Evolutionary conservation across 768 basidiomycete species (phyloP), one percentile per base, ranked within the genome.

Genomic region (Lactarius hengduanensis): DNA sequence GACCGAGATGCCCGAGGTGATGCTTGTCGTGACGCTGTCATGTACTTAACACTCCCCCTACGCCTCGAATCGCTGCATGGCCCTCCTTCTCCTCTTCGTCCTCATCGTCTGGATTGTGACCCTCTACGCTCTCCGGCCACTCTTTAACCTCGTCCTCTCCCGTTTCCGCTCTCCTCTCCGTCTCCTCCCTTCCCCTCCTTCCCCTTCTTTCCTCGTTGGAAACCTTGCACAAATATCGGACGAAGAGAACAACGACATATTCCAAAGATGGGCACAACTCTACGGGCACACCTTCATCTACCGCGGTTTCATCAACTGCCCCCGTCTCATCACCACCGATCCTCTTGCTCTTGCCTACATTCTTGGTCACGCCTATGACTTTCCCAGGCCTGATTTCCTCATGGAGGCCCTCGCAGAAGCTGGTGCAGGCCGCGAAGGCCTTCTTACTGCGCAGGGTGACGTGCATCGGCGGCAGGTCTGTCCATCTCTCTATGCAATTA

Each of bases 371-470:
- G 79, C 84, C 0, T 84, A 87, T 66, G 78, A 83, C 63, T 86
- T 84, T 71, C 86, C 83, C 34, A 89, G 90, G 74, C 86, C 87
- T 2, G 81, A 84, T 64, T 84, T 85, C 66, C 78, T 86, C 18
- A 74, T 80, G 16, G 83, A 85, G 50, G 79, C 74, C 63, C 77
- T 85, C 26, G 81, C 83, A 0, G 77, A 77, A 45, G 85, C 85
- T 83, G 80, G 78, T 32, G 81, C 78, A 0, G 83, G 86, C 1
- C 73, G 76, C 34, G 79, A 85, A 15, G 81, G 84, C 7, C 69
- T 85, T 20, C 74, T 86, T 50, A 82, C 80, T 15, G 80, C 80
- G 1, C 84, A 87, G 68, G 87, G 87, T 22, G 81, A 83, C 1
- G 77, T 77, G 43, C 88, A 89, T 71, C 78, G 77, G 50, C 78